phyloP scores from a whole-genome alignment of 1,284 basidiomycete genomes.

The Phylloporus gajari region DNA sequence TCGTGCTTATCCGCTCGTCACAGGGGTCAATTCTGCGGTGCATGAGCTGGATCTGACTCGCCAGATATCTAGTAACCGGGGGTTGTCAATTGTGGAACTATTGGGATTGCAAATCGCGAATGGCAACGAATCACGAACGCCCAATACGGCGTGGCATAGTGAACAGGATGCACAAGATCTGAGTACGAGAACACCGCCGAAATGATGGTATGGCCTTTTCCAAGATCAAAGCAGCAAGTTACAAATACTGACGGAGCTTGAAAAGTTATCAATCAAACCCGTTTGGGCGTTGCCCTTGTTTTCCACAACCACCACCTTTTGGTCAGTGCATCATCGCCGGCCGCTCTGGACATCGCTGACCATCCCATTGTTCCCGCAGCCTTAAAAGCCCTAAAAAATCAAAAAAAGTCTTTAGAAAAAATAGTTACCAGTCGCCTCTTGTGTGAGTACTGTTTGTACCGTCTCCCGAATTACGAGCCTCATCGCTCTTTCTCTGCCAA shows the following conservation, averaged over 20 bases:
- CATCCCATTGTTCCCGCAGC: slow-evolving; percentile 44
- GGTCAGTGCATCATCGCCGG: slow-evolving; percentile 33
- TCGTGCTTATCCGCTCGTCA: too few species aligned
- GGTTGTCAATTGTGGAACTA: too few species aligned
- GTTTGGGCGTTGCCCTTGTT: slow-evolving; percentile 41
- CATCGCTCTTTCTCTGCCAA: slow-evolving; percentile 28
- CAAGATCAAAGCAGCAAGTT: too few species aligned
- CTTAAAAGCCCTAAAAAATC: slow-evolving; percentile 56
- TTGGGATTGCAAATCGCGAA: too few species aligned
- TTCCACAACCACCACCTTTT: slow-evolving; percentile 48
- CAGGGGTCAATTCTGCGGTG: too few species aligned
- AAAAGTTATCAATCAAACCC: slow-evolving; percentile 46
- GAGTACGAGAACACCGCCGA: too few species aligned
- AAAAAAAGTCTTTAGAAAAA: slow-evolving; percentile 67
- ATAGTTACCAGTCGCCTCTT: slow-evolving; percentile 79
- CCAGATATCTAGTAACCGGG: too few species aligned
- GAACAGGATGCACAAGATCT: too few species aligned
- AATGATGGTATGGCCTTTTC: too few species aligned
- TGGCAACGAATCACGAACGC: too few species aligned
- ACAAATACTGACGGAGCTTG: slow-evolving; percentile 41
- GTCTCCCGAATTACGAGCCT: slow-evolving; percentile 26
- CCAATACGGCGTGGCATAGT: too few species aligned
- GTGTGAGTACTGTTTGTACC: slow-evolving; percentile 58
- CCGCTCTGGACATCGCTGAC: slow-evolving; percentile 28
- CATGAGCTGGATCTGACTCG: too few species aligned